Base-by-base conservation (phyloP, 108 stramenopile species). In the Fistulifera pelliculosa region DNA sequence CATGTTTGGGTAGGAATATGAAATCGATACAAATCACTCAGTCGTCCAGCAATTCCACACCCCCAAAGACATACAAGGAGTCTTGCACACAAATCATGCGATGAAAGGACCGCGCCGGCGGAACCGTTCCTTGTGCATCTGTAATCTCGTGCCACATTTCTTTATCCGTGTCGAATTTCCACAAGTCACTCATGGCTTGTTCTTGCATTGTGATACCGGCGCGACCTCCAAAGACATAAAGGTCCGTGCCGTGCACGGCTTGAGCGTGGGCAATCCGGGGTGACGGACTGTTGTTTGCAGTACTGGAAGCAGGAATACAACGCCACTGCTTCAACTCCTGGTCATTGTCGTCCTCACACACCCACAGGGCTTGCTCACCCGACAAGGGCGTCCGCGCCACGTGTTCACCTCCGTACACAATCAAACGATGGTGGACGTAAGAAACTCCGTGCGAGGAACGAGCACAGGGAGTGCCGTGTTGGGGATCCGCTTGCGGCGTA, bases 141-240 rank as follows among this genome's bases (percentile, higher is more conserved):
- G 25, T 18, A 2, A 80, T 60, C 25, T 62, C 38, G 0, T 52
- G 41, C 76, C 82, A 80, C 27, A 6, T 55, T 35, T 64, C 67
- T 12, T 60, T 71, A 41, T 35, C 62, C 19, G 39, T 18, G 50
- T 75, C 62, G 54, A 76, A 62, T 53, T 48, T 64, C 75, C 75
- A 83, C 22, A 83, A 27, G 54, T 83, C 81, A 57, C 71, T 76
- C 77, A 83, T 60, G 39, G 81, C 64, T 41, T 61, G 31, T 51
- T 83, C 81, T 27, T 58, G 42, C 77, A 79, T 79, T 22, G 61
- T 49, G 48, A 83, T 74, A 17, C 81, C 81, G 7, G 68, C 61
- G 7, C 81, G 71, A 14, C 81, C 81, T n/a, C 81, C 81, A 61
- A 79, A 83, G 18, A 79, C 48, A 44, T 79, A 83, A 0, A 83